phyloP scores from a whole-genome alignment of 2,329 filamentous ascomycete species.

The Botryosphaeria agaves region DNA sequence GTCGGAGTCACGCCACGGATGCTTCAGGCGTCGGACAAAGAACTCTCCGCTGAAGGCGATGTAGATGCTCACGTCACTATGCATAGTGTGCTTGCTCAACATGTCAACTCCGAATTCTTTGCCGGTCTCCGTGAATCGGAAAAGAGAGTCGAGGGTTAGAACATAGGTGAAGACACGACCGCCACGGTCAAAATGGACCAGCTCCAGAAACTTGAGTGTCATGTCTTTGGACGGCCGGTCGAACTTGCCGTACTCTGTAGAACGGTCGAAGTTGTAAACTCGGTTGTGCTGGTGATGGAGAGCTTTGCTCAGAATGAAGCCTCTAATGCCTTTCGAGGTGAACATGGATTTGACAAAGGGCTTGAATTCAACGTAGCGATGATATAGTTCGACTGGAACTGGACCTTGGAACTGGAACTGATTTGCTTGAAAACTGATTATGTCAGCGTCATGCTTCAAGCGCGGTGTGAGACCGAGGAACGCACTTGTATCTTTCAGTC shows the following conservation, averaged over 20 bases:
- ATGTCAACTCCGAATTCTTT: constrained; percentile 92
- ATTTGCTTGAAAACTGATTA: constrained; percentile 84
- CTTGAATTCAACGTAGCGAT: constrained; percentile 84
- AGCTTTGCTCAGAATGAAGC: constrained; percentile 64
- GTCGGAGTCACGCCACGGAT: constrained; percentile 25
- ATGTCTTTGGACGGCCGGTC: constrained; percentile 49
- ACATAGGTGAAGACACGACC: constrained; percentile 85
- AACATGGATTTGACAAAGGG: constrained; percentile 87
- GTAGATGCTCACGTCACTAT: constrained; percentile 80
- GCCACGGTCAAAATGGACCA: constrained; percentile 74
- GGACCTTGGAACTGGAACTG: constrained; percentile 79
- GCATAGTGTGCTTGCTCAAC: constrained; percentile 91
- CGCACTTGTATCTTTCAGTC: constrained; percentile 61
- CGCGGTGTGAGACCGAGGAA: constrained; percentile 4
- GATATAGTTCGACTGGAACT: constrained; percentile 64
- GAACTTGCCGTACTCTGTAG: constrained; percentile 56
- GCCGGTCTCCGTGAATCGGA: constrained; percentile 88
- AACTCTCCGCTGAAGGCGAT: constrained; percentile 90
- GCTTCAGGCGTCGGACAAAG: constrained; percentile 57
- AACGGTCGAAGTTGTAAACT: constrained; percentile 73
- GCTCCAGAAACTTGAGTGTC: constrained; percentile 63
- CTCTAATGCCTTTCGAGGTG: constrained; percentile 56
- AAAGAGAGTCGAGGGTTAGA: constrained; percentile 67
- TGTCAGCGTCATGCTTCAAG: constrained; percentile 3
- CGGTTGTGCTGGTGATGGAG: constrained; percentile 80